phyloP scores from a whole-genome alignment of 768 basidiomycete species.

The Saitozyma podzolica region DNA sequence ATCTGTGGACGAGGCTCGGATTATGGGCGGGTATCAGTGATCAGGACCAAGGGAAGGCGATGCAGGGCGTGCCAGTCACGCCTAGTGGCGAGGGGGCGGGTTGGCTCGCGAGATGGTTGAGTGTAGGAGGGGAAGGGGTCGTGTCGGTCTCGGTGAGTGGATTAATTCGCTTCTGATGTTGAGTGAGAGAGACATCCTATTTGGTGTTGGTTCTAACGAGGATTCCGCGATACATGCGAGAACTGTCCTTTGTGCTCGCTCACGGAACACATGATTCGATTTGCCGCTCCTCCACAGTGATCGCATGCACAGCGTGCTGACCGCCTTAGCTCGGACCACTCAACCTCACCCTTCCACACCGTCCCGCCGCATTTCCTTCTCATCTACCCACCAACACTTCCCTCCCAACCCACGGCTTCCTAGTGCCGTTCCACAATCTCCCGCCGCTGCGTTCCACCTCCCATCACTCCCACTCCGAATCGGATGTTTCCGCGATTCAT shows the following conservation, averaged over 20 bases:
- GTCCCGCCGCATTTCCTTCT: conserved; percentile 47
- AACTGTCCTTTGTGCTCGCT: no score
- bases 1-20: no score
- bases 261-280: no score
- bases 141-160: conserved; percentile 35
- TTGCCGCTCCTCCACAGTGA: background rate
- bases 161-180: background rate
- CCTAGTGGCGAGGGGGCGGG: background rate
- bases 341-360: conserved; percentile 46
- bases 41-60: no score
- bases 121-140: conserved; percentile 41
- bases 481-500: background rate
- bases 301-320: background rate
- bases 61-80: no score
- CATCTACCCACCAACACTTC: conserved; percentile 12
- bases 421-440: conserved; percentile 20
- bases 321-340: background rate
- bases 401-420: conserved; percentile 33
- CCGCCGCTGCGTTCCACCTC: conserved; percentile 4
- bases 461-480: background rate
- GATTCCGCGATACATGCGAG: no score
- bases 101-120: conserved; percentile 30
- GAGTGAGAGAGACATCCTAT: no score
- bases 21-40: no score
- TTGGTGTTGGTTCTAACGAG: no score